phyloP scores from a whole-genome alignment of 371 early-diverging fungal genomes.

The Apophysomyces variabilis region DNA sequence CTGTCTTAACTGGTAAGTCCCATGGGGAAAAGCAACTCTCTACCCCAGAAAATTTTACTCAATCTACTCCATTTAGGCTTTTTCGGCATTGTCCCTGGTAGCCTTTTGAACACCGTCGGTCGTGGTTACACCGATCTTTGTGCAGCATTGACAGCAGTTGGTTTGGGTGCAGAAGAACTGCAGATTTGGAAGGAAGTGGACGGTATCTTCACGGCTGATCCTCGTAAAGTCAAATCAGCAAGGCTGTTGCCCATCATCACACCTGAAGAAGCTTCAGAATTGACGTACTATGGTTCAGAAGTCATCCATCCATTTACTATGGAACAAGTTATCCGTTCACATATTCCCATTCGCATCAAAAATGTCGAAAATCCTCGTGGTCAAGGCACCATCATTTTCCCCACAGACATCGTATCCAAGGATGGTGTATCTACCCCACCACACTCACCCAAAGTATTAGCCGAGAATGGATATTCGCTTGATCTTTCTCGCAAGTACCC shows the following conservation, averaged over 20 bases:
- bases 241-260: constrained; percentile 88
- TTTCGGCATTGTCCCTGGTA: constrained; percentile 95
- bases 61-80: constrained; percentile 61
- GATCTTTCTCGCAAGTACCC: constrained; percentile 81
- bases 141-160: constrained; percentile 95
- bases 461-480: constrained; percentile 74
- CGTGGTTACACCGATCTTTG: constrained; percentile 98
- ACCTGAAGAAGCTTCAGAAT: constrained; percentile 98
- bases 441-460: constrained; percentile 68
- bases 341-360: constrained; percentile 97
- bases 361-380: constrained; percentile 94
- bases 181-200: constrained; percentile 99
- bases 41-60: too few relatives aligned
- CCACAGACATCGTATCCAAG: constrained; percentile 54
- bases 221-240: constrained; percentile 95
- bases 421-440: constrained; percentile 59
- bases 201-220: constrained; percentile 98
- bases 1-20: constrained; percentile 82
- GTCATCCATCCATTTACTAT: constrained; percentile 99
- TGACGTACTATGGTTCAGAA: constrained; percentile 97
- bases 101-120: constrained; percentile 89
- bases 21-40: not conserved
- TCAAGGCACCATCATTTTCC: constrained; percentile 92
- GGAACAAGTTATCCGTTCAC: constrained; percentile 96
- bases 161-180: constrained; percentile 83